A percentile compares a stretch with the other conserved stretches of the same genome.
Conservation (phyloP, 768 basidiomycete genomes). For the Auriscalpium orientale region DNA sequence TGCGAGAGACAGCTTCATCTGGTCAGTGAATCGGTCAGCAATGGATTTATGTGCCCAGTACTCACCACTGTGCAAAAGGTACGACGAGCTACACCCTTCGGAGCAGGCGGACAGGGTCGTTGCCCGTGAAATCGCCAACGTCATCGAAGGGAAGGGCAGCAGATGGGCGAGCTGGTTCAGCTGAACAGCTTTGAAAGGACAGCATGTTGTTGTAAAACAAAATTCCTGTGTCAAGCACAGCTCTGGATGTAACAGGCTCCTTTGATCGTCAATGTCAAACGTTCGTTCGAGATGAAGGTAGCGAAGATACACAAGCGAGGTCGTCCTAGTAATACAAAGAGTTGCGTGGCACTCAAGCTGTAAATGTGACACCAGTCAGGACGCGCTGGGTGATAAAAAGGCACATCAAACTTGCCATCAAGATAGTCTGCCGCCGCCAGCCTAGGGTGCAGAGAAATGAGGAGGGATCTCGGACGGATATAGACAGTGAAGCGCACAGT, state of each 20-base stretch:
- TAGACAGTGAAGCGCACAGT: slow-evolving; percentile 50
- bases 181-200: slow-evolving; percentile 12
- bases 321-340: too few species aligned
- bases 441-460: slow-evolving; percentile 22
- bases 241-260: too few species aligned
- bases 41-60: too few species aligned
- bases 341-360: too few species aligned
- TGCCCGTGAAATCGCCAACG: slow-evolving; percentile 41
- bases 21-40: slow-evolving; percentile 29
- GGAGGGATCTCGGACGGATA: not conserved
- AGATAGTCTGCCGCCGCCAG: slow-evolving; percentile 60
- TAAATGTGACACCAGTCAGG: too few species aligned
- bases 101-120: slow-evolving; percentile 50
- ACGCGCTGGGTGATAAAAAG: too few species aligned
- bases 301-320: too few species aligned
- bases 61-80: slow-evolving; percentile 19
- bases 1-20: slow-evolving; percentile 51
- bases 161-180: slow-evolving; percentile 47
- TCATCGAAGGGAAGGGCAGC: slow-evolving; percentile 36
- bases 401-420: slow-evolving; percentile 30
- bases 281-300: too few species aligned
- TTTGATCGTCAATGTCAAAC: too few species aligned
- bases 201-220: too few species aligned
- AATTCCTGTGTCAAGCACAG: too few species aligned
- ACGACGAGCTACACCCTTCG: slow-evolving; percentile 54